phyloP scores from a whole-genome alignment of 345 rosid genomes.

The Brassica napus region DNA sequence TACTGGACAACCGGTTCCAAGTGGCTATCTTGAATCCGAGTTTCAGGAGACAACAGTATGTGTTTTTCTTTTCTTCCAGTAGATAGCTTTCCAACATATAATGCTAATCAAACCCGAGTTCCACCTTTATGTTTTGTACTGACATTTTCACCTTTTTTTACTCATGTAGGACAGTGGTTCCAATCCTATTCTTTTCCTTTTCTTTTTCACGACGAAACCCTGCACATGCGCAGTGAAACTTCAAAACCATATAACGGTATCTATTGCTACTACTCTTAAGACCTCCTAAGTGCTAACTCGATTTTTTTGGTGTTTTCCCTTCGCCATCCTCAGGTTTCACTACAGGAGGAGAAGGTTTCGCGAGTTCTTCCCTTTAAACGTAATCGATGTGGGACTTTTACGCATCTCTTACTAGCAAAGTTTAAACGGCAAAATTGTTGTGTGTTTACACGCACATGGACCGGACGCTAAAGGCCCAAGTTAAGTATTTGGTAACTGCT shows the following conservation, averaged over 20 bases:
- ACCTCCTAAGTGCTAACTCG: conserved; percentile 32
- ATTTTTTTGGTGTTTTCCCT: conserved; percentile 30
- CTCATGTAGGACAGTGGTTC: conserved; percentile 61
- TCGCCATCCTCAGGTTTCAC: conserved; percentile 35
- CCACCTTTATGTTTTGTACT: background rate
- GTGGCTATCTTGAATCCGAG: conserved; percentile 79
- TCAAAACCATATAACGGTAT: background rate
- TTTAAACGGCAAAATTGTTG: no score
- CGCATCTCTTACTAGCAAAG: no score
- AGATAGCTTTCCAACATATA: background rate
- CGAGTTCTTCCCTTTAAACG: no score
- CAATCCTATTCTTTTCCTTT: conserved; percentile 49
- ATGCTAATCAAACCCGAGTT: background rate
- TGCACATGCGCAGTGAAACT: conserved; percentile 15
- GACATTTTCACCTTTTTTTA: conserved; percentile 7
- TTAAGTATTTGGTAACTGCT: no score
- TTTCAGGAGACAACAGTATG: conserved; percentile 71
- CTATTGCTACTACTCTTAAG: background rate
- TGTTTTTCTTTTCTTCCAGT: conserved; percentile 17
- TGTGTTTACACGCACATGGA: no score
- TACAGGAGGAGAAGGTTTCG: background rate
- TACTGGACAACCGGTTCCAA: conserved; percentile 74
- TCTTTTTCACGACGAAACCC: conserved; percentile 25
- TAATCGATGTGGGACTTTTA: no score
- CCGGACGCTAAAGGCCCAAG: no score